Evolutionary conservation across 331 rosid species (phyloP).

Genomic region (Acacia pycnantha): DNA sequence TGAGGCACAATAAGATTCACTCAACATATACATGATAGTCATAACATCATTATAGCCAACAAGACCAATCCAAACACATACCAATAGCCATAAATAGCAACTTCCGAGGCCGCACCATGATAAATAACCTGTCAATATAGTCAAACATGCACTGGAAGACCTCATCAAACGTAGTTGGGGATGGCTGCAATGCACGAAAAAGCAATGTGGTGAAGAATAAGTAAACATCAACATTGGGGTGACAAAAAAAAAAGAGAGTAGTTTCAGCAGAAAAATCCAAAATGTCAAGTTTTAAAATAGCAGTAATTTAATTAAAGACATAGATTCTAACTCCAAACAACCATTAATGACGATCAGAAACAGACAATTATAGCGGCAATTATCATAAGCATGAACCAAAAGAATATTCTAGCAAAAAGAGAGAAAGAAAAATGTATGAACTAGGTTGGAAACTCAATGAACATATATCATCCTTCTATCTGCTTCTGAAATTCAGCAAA

Average conservation of each 20-base stretch:
- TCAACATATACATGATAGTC: conserved; percentile 1
- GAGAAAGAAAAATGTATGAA: neutral
- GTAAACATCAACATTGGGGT: neutral
- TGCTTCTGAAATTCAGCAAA: neutral
- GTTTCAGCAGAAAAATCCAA: neutral
- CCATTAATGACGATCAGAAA: neutral
- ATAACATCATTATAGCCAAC: neutral
- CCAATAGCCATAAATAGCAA: conserved; percentile 95
- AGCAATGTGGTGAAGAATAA: neutral
- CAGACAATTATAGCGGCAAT: neutral
- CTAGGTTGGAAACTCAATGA: neutral
- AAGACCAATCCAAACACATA: conserved; percentile 40
- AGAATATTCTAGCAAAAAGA: neutral
- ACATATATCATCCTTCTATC: neutral
- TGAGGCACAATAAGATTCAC: conserved; percentile 25
- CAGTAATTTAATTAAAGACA: neutral
- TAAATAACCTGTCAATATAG: conserved; percentile 87
- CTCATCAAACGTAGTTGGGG: conserved; percentile 80
- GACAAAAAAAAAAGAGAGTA: neutral
- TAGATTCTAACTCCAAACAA: neutral
- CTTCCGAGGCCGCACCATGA: conserved; percentile 96
- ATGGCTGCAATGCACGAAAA: conserved; percentile 60
- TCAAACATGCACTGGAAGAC: conserved; percentile 96
- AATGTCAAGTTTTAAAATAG: neutral
- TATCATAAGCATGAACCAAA: neutral